These are phyloP conservation scores for Waitea zeae DNA, from an alignment of 1,284 basidiomycete genomes.

Conservation along the genomic window DNA sequence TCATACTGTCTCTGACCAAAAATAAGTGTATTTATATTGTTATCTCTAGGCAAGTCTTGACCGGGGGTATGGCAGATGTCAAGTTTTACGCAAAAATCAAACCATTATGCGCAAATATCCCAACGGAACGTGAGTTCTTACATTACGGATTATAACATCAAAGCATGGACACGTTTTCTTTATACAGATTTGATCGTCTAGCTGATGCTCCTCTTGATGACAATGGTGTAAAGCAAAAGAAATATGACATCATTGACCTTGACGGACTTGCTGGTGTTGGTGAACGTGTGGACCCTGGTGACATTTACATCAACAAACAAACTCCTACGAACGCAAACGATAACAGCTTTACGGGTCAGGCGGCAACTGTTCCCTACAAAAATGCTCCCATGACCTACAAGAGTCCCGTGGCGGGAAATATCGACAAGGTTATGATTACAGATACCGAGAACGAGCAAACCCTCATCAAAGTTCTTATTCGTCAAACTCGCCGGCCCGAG, in stretches of 20 bases:
- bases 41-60: slow-evolving; percentile 69
- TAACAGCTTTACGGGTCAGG: slow-evolving; percentile 66
- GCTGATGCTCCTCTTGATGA: slow-evolving; percentile 85
- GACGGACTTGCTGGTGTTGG: slow-evolving; percentile 95
- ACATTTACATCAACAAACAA: slow-evolving; percentile 96
- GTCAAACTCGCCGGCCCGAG: slow-evolving; percentile 93
- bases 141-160: not conserved
- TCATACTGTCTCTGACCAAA: slow-evolving; percentile 7
- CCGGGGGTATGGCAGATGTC: slow-evolving; percentile 93
- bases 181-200: slow-evolving; percentile 70
- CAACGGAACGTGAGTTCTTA: slow-evolving; percentile 74
- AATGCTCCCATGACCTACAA: slow-evolving; percentile 87
- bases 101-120: slow-evolving; percentile 93
- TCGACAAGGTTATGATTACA: slow-evolving; percentile 97
- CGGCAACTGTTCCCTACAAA: slow-evolving; percentile 70
- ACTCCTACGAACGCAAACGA: slow-evolving; percentile 84
- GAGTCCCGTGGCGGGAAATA: slow-evolving; percentile 80
- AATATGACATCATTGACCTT: slow-evolving; percentile 79
- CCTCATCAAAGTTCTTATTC: slow-evolving; percentile 96
- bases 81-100: slow-evolving; percentile 92
- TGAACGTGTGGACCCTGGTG: slow-evolving; percentile 83
- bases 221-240: slow-evolving; percentile 61
- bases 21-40: slow-evolving; percentile 4
- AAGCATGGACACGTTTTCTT: not conserved
- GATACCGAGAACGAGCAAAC: slow-evolving; percentile 93